These are phyloP conservation scores for Sugiyamaella paludigena DNA, from an alignment of 1,139 yeast species.

Conservation along the genomic window DNA sequence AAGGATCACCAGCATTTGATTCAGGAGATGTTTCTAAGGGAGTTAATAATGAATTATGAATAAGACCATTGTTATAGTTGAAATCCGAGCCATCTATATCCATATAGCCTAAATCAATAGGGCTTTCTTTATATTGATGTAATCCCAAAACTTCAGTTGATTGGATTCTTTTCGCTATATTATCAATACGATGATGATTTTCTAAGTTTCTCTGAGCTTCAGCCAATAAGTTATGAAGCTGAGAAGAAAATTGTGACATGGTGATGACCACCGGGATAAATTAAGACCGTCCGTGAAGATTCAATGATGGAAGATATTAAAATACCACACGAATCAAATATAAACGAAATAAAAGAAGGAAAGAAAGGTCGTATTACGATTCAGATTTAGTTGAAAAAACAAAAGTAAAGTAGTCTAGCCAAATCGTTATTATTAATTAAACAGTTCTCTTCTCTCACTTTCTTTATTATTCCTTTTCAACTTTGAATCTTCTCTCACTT, in stretches of 20 bases:
- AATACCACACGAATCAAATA: no score
- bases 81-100: slow-evolving; percentile 9
- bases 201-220: slow-evolving; percentile 29
- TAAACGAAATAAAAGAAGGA: not conserved
- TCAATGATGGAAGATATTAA: no score
- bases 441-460: no score
- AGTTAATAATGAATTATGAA: slow-evolving; percentile 19
- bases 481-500: no score
- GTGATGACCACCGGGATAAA: not conserved
- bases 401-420: no score
- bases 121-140: slow-evolving; percentile 6
- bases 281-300: not conserved
- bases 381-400: no score
- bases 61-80: not conserved
- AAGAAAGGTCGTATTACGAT: no score
- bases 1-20: slow-evolving; percentile 16
- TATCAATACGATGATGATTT: slow-evolving; percentile 25
- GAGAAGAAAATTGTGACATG: slow-evolving; percentile 11
- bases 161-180: slow-evolving; percentile 26
- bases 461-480: no score
- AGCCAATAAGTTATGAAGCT: slow-evolving; percentile 21
- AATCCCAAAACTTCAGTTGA: slow-evolving; percentile 15
- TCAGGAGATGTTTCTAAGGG: slow-evolving; percentile 27
- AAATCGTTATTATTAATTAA: no score
- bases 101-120: slow-evolving; percentile 14